phyloP scores from a whole-genome alignment of 345 rosid genomes.

The Odontarrhena argentea region DNA sequence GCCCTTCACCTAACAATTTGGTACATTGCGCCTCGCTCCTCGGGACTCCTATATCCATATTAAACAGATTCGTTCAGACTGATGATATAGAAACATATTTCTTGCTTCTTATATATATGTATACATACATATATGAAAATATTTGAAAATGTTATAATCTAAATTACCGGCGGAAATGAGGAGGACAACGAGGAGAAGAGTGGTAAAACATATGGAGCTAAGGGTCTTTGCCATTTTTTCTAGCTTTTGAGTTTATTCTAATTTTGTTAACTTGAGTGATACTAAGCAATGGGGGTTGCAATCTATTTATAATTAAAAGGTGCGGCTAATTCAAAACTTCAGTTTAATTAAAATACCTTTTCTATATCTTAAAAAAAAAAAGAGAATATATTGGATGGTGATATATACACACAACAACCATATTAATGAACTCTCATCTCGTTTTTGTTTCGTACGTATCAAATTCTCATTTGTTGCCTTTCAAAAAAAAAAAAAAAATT shows the following conservation, averaged over 20 bases:
- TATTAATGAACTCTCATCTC: not conserved
- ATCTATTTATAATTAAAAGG: constrained; percentile 12
- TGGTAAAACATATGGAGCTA: constrained; percentile 24
- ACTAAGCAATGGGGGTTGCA: not conserved
- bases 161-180: constrained; percentile 29
- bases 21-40: constrained; percentile 17
- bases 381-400: too few relatives aligned
- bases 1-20: constrained; percentile 12
- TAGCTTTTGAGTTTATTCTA: constrained; percentile 1
- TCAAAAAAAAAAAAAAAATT: too few relatives aligned
- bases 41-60: constrained; percentile 13
- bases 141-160: not conserved
- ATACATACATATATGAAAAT: constrained; percentile 5
- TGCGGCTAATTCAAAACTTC: not conserved
- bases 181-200: constrained; percentile 29
- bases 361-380: too few relatives aligned
- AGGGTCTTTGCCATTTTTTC: constrained; percentile 28
- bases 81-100: not conserved
- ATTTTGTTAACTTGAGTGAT: constrained; percentile 9
- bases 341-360: not conserved
- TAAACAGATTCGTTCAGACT: not conserved
- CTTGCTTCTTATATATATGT: not conserved
- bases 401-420: too few relatives aligned
- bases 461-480: too few relatives aligned
- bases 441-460: not conserved